Evolutionary conservation across 2,329 filamentous ascomycete species (phyloP).

Genomic region (Diaporthe amygdali): DNA sequence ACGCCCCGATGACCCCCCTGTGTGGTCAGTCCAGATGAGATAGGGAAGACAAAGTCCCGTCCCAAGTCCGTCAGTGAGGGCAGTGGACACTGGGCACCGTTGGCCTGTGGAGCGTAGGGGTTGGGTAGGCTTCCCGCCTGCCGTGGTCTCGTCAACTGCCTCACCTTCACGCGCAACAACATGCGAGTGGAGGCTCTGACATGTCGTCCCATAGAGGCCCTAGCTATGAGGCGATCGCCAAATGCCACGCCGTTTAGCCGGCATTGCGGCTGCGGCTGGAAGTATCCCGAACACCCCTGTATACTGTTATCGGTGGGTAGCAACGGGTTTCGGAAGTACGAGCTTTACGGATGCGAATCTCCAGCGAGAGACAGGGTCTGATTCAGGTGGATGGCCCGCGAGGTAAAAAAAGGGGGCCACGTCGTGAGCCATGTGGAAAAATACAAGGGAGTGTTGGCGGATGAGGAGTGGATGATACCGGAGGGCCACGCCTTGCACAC

Average conservation of each 20-base stretch:
- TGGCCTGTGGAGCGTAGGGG: neutral
- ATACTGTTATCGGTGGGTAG: neutral
- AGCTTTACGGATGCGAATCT: neutral
- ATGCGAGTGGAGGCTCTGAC: neutral
- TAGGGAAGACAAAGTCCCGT: neutral
- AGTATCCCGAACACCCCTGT: neutral
- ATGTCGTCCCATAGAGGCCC: too few relatives aligned
- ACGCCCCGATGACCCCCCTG: neutral
- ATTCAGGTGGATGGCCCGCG: neutral
- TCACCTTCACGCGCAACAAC: neutral
- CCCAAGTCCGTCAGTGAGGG: neutral
- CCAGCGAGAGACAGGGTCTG: neutral
- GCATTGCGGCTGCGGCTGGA: neutral
- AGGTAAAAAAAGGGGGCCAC: neutral
- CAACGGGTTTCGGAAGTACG: too few relatives aligned
- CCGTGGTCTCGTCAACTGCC: neutral
- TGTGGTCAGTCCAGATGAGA: neutral
- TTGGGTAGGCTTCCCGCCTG: too few relatives aligned
- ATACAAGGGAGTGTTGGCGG: neutral
- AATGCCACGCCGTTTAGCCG: too few relatives aligned
- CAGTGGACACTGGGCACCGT: neutral
- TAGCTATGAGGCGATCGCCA: neutral
- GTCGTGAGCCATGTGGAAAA: neutral
- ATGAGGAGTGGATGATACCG: neutral
- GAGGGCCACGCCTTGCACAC: neutral